These are phyloP conservation scores for Umbelopsis sp. DNA, from an alignment of 371 early-diverging fungal species.

Conservation along the genomic window DNA sequence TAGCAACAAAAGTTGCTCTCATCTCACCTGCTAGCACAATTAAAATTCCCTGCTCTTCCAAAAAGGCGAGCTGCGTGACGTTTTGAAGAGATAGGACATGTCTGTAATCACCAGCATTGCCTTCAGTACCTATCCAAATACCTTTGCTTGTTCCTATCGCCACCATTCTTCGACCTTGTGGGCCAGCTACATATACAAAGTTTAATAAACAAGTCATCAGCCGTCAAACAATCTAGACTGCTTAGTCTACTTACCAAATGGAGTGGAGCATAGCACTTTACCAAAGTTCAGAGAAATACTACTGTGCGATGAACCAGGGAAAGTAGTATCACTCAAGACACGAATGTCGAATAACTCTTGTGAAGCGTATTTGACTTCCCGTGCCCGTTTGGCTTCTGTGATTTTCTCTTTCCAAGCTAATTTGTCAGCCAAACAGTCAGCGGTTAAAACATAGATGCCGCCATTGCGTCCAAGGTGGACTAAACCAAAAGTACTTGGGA, in stretches of 20 bases:
- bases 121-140: slow-evolving; percentile 60
- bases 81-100: slow-evolving; percentile 36
- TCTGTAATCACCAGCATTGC: slow-evolving; percentile 38
- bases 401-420: slow-evolving; percentile 86
- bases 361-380: slow-evolving; percentile 43
- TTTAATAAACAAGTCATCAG: too few relatives aligned
- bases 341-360: slow-evolving; percentile 67
- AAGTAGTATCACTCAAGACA: slow-evolving; percentile 45
- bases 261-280: slow-evolving; percentile 73
- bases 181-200: slow-evolving; percentile 29
- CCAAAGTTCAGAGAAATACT: slow-evolving; percentile 31
- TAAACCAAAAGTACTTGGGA: slow-evolving; percentile 32
- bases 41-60: slow-evolving; percentile 44
- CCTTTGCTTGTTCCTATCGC: slow-evolving; percentile 86
- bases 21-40: slow-evolving; percentile 39
- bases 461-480: slow-evolving; percentile 82
- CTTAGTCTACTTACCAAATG: slow-evolving; percentile 53
- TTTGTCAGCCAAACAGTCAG: slow-evolving; percentile 72
- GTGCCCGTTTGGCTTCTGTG: slow-evolving; percentile 65
- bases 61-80: slow-evolving; percentile 45
- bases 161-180: slow-evolving; percentile 62
- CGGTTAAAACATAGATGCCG: slow-evolving; percentile 69
- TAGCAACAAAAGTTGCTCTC: neutral
- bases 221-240: neutral
- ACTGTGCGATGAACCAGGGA: slow-evolving; percentile 30